These are phyloP conservation scores for Neonectria sp. DNA, from an alignment of 2,329 filamentous ascomycete genomes.

Conservation along the genomic window DNA sequence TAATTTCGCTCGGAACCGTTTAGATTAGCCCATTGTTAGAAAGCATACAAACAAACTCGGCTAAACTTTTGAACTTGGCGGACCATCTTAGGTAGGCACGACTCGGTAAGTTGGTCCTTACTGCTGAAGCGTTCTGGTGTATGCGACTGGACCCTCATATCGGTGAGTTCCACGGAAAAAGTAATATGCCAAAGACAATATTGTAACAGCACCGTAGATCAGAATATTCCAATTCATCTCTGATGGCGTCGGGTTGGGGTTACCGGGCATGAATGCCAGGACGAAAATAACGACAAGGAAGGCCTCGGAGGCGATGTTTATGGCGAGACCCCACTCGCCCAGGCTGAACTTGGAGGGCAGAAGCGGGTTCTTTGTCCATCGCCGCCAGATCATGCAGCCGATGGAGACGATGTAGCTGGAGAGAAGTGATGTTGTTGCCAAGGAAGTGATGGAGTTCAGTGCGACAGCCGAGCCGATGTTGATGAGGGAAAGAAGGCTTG, in stretches of 20 bases:
- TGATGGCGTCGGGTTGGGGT: conserved; percentile 29
- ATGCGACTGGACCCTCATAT: conserved; percentile 39
- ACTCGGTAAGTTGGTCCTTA: not conserved
- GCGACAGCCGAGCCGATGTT: conserved; percentile 44
- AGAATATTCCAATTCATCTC: conserved; percentile 45
- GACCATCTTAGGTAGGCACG: not conserved
- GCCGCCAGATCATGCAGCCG: conserved; percentile 43
- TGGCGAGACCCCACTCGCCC: conserved; percentile 35
- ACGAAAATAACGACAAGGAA: conserved; percentile 40
- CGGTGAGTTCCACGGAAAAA: conserved; percentile 33
- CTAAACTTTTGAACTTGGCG: not conserved
- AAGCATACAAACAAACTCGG: not conserved
- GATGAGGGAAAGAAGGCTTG: conserved; percentile 38
- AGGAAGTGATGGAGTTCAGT: conserved; percentile 36
- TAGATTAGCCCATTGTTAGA: not conserved
- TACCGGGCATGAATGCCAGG: conserved; percentile 42
- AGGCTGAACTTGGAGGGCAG: conserved; percentile 37
- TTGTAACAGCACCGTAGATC: conserved; percentile 26
- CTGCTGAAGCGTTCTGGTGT: conserved; percentile 35
- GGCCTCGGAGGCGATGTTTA: conserved; percentile 38
- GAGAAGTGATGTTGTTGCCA: conserved; percentile 37
- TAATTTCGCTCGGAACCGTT: not conserved
- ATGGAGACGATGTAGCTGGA: conserved; percentile 44
- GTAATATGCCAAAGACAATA: conserved; percentile 37
- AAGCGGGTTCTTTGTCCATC: conserved; percentile 33